These are phyloP conservation scores for Aspergillus felis DNA, from an alignment of 2,329 filamentous ascomycete species.

Conservation along the genomic window DNA sequence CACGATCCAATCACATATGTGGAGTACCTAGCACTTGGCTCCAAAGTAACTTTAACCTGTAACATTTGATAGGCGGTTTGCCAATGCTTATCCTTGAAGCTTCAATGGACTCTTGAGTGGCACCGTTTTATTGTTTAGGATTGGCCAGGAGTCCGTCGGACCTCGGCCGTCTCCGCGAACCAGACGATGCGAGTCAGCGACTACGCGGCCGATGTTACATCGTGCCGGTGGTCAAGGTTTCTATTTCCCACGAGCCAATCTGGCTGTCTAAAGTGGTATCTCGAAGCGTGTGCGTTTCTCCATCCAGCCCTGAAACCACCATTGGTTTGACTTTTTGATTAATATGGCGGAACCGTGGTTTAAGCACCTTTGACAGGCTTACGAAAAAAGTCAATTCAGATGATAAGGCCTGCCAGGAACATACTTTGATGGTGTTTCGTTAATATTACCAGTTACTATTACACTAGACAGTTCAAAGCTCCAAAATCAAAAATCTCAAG, in stretches of 20 bases:
- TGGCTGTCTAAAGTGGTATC: background rate
- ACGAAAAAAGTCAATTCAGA: background rate
- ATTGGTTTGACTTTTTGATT: too few species aligned
- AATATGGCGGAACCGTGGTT: background rate
- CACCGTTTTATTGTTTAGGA: background rate
- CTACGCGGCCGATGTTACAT: background rate
- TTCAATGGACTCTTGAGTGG: background rate
- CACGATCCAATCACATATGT: background rate
- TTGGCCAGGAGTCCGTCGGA: background rate
- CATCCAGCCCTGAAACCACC: too few species aligned
- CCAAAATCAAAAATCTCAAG: background rate
- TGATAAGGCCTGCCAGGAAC: background rate
- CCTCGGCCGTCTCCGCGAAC: background rate
- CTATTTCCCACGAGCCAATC: background rate
- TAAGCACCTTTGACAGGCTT: background rate
- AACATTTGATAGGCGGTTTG: too few species aligned
- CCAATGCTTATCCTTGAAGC: background rate
- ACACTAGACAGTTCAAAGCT: background rate
- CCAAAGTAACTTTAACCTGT: background rate
- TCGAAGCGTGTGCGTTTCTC: background rate
- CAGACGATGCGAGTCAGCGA: background rate
- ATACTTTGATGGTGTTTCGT: too few species aligned
- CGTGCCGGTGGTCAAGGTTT: background rate
- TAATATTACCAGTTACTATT: too few species aligned
- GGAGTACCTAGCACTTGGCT: background rate